Evolutionary conservation across 2,329 filamentous ascomycete genomes (phyloP).

Genomic region (Diaporthe ampelina): DNA sequence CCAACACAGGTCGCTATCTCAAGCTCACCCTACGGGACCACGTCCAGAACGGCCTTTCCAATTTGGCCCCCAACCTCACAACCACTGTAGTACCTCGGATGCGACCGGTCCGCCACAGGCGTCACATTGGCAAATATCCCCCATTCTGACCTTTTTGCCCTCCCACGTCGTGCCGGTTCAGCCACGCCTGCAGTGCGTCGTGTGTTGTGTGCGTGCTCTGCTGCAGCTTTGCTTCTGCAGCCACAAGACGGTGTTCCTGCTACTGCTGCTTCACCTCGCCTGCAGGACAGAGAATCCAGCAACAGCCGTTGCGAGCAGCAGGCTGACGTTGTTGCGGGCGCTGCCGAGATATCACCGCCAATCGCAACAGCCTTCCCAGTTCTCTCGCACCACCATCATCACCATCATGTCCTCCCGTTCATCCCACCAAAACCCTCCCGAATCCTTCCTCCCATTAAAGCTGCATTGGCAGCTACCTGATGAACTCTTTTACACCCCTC

Average conservation of each 20-base stretch:
- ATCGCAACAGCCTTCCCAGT: not conserved
- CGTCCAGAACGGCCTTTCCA: not conserved
- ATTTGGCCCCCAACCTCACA: constrained; percentile 19
- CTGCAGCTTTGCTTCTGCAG: constrained; percentile 4
- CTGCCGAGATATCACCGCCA: constrained; percentile 27
- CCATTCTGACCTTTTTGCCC: constrained; percentile 22
- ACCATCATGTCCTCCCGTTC: not conserved
- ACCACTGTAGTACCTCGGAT: not conserved
- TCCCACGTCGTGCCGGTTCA: constrained; percentile 14
- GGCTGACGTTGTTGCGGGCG: constrained; percentile 10
- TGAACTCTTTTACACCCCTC: not conserved
- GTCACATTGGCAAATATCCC: constrained; percentile 21
- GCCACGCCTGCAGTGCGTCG: not conserved
- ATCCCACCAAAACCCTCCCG: not conserved
- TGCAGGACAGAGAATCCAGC: not conserved
- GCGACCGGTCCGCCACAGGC: constrained; percentile 14
- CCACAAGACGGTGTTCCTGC: not conserved
- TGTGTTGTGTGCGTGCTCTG: not conserved
- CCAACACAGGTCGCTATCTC: constrained; percentile 8
- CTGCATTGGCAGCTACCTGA: not conserved
- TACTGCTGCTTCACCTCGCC: not conserved
- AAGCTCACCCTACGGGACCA: constrained; percentile 5
- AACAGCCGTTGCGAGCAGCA: not conserved
- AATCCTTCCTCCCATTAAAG: not conserved
- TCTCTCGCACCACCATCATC: not conserved